These are phyloP conservation scores for Singerocomus rubriflavus DNA, from an alignment of 1,284 basidiomycete species.

Conservation along the genomic window DNA sequence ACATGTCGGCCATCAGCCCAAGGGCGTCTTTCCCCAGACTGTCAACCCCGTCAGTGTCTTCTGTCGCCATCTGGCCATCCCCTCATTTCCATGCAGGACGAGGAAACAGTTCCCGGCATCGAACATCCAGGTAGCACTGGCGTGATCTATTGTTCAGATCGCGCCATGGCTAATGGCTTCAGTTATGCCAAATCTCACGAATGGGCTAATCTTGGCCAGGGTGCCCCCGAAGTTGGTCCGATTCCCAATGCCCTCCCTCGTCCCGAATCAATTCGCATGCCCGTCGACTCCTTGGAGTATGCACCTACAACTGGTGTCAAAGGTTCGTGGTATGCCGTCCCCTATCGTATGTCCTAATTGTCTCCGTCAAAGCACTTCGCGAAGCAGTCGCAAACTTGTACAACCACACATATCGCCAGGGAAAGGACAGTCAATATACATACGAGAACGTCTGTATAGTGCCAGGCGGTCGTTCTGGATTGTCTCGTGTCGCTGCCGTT, in stretches of 20 bases:
- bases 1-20: slow-evolving; percentile 64
- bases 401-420: slow-evolving; percentile 83
- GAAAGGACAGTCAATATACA: slow-evolving; percentile 80
- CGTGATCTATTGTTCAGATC: slow-evolving; percentile 87
- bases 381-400: slow-evolving; percentile 84
- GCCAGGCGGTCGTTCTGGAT: slow-evolving; percentile 85
- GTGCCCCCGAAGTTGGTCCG: slow-evolving; percentile 85
- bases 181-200: slow-evolving; percentile 72
- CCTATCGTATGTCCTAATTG: not conserved
- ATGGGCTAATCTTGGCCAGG: slow-evolving; percentile 86
- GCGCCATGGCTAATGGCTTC: slow-evolving; percentile 88
- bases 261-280: slow-evolving; percentile 59
- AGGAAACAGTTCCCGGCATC: slow-evolving; percentile 82
- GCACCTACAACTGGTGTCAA: slow-evolving; percentile 92
- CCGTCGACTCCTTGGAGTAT: slow-evolving; percentile 82
- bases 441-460: slow-evolving; percentile 90
- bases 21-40: slow-evolving; percentile 60
- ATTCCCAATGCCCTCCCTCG: slow-evolving; percentile 74
- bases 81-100: slow-evolving; percentile 45
- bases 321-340: slow-evolving; percentile 42
- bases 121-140: slow-evolving; percentile 74
- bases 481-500: slow-evolving; percentile 89
- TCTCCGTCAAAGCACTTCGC: slow-evolving; percentile 40
- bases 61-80: not conserved
- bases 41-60: slow-evolving; percentile 56